A percentile compares a stretch with the other conserved stretches of the same genome.
phyloP scores from a whole-genome alignment of 208 protist genomes.

The Spironucleus salmonicida region DNA sequence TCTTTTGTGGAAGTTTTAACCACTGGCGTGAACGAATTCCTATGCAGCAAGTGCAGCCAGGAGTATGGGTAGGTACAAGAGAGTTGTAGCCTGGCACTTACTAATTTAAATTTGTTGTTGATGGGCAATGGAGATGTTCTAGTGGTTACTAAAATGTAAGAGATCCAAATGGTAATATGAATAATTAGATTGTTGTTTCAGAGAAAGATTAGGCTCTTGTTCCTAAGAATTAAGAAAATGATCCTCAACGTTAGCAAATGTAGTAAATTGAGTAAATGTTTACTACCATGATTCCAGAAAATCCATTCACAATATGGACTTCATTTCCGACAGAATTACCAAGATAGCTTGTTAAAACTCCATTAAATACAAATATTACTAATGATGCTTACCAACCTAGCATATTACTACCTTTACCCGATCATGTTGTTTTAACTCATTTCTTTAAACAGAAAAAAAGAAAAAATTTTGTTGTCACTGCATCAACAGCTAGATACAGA shows the following conservation, averaged over 20 bases:
- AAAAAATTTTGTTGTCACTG: not conserved
- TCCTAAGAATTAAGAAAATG: not conserved
- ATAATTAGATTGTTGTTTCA: not conserved
- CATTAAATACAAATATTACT: not conserved
- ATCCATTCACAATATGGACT: not conserved
- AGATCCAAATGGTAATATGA: not conserved
- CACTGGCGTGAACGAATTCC: conserved; percentile 3
- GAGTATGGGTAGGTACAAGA: not conserved
- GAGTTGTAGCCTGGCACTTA: conserved; percentile 1
- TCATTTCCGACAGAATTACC: conserved; percentile 1
- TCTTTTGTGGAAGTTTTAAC: conserved; percentile 3
- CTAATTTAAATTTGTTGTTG: conserved; percentile 11
- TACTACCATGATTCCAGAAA: conserved; percentile 8
- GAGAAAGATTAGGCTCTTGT: not conserved
- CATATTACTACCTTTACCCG: not conserved
- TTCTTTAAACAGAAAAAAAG: conserved; percentile 5
- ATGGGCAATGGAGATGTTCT: conserved; percentile 4
- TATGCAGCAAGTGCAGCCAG: not conserved
- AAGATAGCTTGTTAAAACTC: not conserved
- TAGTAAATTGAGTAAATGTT: not conserved
- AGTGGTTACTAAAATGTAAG: not conserved
- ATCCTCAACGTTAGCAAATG: not conserved
- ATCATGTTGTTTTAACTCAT: conserved; percentile 7
- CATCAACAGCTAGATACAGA: not conserved
- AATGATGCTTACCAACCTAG: conserved; percentile 8